These are phyloP conservation scores for Myochromella boudieri DNA, from an alignment of 768 basidiomycete genomes.

Conservation along the genomic window DNA sequence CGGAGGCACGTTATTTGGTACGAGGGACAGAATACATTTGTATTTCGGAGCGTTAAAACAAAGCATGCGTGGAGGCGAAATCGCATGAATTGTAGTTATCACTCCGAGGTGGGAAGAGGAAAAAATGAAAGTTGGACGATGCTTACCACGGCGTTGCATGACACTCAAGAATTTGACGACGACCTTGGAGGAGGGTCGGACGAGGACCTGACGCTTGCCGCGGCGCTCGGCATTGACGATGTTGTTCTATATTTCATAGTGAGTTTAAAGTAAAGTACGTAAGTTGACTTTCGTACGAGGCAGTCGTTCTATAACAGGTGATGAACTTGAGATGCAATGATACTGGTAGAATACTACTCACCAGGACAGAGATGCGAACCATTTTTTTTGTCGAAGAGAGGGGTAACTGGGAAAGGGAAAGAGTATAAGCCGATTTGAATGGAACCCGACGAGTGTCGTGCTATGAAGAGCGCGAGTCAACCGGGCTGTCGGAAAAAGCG, in stretches of 20 bases:
- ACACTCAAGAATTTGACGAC: constrained; percentile 96
- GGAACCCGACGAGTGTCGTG: constrained; percentile 81
- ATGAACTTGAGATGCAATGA: constrained; percentile 5
- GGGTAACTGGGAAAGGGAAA: constrained; percentile 18
- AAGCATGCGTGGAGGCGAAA: constrained; percentile 57
- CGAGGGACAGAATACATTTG: constrained; percentile 42
- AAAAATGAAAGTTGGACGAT: constrained; percentile 6
- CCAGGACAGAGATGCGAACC: constrained; percentile 89
- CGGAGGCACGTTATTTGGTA: constrained; percentile 58
- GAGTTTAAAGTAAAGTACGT: constrained; percentile 1
- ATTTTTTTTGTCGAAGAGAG: constrained; percentile 47
- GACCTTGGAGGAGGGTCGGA: constrained; percentile 97
- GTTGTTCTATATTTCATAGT: constrained; percentile 66
- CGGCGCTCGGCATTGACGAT: constrained; percentile 99
- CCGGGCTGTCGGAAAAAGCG: constrained; percentile 38
- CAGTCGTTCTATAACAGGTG: constrained; percentile 40
- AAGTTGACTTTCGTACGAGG: constrained; percentile 26
- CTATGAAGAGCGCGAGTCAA: constrained; percentile 83
- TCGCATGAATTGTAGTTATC: constrained; percentile 85
- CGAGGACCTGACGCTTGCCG: constrained; percentile 98
- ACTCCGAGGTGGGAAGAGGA: constrained; percentile 48
- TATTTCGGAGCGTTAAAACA: constrained; percentile 88
- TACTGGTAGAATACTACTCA: constrained; percentile 39
- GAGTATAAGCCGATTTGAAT: constrained; percentile 35
- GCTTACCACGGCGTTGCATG: constrained; percentile 97